Base-by-base conservation (phyloP, 352 stramenopile species). In the Globisporangium abappressorium region DNA sequence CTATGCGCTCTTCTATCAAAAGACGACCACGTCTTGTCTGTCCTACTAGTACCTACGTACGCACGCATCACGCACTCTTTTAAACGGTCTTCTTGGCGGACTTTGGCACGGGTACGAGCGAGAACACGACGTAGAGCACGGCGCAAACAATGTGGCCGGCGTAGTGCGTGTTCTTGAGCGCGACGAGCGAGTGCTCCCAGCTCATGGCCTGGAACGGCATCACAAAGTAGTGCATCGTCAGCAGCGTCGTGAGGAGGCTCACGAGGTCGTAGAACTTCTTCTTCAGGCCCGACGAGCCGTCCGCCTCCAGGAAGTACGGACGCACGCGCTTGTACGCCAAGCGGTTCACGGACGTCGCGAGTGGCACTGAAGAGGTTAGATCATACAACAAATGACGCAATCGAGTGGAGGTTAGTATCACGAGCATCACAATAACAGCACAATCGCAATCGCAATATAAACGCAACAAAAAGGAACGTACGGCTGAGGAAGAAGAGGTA, bases 401-500 rank as follows among this genome's bases (percentile, higher is more conserved):
- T 20, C 38, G 38, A 43, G 36, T 22, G 41, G 41, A 0, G 43
- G 43, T 51, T 51, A 51, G 43, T 22, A 4, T 7, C 4, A 49
- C 22, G 18, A 0, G 8, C 43, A 51, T 51, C 43, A 22, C 15
- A 51, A 51, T 51, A 51, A 24, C 43, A 51, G 43, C 18, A 51
- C 18, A 46, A 5, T 0, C 0, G 11, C 36, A 43, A 14, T 26
- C 57, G 34, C 5, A 30, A 57, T 49, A 15, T 20, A 5, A 49
- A n/a, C 22, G 11, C 9, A 14, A 46, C 6, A 51, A 11, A n/a
- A 36, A 34, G 4, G 62, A 47, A 81, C 78, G 68, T 72, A 84
- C 77, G 49, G 41, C 75, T 91, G 62, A 98, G 73, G 78, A 99
- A 99, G 74, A 98, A 98, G 11, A 98, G 73, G 79, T 98, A 98